Base-by-base conservation (phyloP, 2,329 filamentous ascomycete genomes). In the Beauveria caledonica region DNA sequence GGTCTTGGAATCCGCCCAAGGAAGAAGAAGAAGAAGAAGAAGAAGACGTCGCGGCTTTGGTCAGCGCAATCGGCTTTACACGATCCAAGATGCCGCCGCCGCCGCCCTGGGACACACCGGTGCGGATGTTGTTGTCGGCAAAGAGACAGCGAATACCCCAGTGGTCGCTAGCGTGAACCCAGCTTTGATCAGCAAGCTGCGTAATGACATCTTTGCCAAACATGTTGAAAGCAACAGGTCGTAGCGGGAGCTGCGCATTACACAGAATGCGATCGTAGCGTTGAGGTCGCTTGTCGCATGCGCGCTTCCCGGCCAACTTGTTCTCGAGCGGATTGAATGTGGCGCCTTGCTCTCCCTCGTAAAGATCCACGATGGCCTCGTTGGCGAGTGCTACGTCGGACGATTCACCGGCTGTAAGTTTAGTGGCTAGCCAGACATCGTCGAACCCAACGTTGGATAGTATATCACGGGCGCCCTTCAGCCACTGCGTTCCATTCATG, bases 261-360 rank as follows among this genome's bases (percentile, higher is more conserved):
- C 85, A 70, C 3, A 87, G 70, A 49, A 89, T 84, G 39, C 86
- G 77, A 66, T 88, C 85, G 62, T 88, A 88, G 52, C 86, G 73
- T 66, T 88, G 86, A 2, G 86, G 85, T 21, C 83, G 76, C 64
- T 78, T 79, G 52, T 82, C 77, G 51, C 75, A 70, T 1, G 77
- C 77, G 3, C 78, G 78, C 11, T 76, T 73, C 1, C 79, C 77
- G 3, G 86, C 85, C 13, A 86, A 73, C 1, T 70, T 68, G 65
- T 89, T 89, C 6, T 71, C 71, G 2, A 71, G 71, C 0, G 85
- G 85, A 65, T 88, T 80, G 67, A 86, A 88, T 0, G 86, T 89
- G 3, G 84, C 83, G 1, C 85, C 86, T 62, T 84, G 77, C 67
- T 88, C 85, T 1, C 85, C 86, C 57, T 83, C 79, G 33, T 77